These are phyloP conservation scores for Neocallimastix lanati DNA, from an alignment of 192 early-diverging fungal genomes.

Conservation along the genomic window DNA sequence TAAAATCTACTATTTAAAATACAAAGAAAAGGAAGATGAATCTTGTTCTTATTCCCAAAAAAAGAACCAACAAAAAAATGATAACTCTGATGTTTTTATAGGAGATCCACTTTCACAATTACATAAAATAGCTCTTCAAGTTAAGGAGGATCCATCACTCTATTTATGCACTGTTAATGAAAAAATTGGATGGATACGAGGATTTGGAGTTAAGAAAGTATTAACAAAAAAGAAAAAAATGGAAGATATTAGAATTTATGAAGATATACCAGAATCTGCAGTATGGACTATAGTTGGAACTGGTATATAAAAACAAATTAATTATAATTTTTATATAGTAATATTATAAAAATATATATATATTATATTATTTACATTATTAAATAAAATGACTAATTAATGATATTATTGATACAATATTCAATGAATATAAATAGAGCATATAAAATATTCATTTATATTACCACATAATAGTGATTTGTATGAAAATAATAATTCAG, in stretches of 20 bases:
- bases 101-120: constrained; percentile 77
- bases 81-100: constrained; percentile 5
- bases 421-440: background rate
- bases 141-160: constrained; percentile 42
- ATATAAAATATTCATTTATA: background rate
- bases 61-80: background rate
- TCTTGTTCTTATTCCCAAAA: background rate
- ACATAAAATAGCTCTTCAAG: constrained; percentile 79
- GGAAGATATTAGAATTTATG: constrained; percentile 27
- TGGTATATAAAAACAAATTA: constrained; percentile 19
- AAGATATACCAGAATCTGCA: constrained; percentile 70
- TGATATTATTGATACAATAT: no score
- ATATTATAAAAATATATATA: no score
- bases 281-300: constrained; percentile 90
- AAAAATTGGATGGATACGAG: constrained; percentile 1
- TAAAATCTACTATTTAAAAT: no score
- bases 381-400: no score
- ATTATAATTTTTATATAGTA: no score
- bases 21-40: no score
- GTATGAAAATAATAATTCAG: background rate
- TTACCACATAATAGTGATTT: background rate
- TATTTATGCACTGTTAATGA: constrained; percentile 14
- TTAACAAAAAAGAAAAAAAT: constrained; percentile 4
- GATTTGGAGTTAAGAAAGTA: background rate
- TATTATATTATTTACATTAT: no score